Evolutionary conservation across 768 basidiomycete species (phyloP).

Genomic region (Podaxis sp.): DNA sequence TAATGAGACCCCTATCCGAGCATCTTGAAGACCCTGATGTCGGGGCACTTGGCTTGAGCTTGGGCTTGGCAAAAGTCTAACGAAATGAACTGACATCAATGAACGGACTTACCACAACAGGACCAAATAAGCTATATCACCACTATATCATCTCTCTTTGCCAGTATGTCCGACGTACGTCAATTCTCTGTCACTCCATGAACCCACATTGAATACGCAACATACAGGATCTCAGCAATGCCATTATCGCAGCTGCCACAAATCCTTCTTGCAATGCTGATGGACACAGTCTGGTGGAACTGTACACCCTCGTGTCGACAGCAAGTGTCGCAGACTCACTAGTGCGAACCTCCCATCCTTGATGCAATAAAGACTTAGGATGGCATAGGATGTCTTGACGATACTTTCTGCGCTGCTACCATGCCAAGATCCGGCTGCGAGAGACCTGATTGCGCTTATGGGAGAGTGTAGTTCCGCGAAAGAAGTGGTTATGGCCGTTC

Average conservation of each 20-base stretch:
- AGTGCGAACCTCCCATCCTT: background rate
- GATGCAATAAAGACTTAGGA: background rate
- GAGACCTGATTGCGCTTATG: constrained; percentile 37
- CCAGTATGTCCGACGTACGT: constrained; percentile 8
- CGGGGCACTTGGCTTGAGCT: background rate
- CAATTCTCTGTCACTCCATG: background rate
- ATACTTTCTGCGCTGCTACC: constrained; percentile 38
- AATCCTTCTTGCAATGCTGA: background rate
- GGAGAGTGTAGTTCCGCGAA: constrained; percentile 41
- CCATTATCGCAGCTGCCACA: constrained; percentile 2
- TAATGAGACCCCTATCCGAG: background rate
- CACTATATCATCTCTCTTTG: background rate
- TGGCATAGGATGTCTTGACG: constrained; percentile 41
- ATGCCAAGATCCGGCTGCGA: constrained; percentile 35
- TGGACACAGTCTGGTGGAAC: background rate
- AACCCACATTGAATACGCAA: background rate
- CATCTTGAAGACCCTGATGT: background rate
- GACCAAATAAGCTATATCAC: background rate
- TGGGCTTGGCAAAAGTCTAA: background rate
- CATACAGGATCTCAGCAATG: background rate
- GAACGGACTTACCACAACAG: background rate
- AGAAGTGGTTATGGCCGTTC: constrained; percentile 44
- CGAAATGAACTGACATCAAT: background rate
- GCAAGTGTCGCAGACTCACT: constrained; percentile 9
- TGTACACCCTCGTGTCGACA: background rate